These are phyloP conservation scores for Marasmius fiardii DNA, from an alignment of 1,284 basidiomycete genomes.

Conservation along the genomic window DNA sequence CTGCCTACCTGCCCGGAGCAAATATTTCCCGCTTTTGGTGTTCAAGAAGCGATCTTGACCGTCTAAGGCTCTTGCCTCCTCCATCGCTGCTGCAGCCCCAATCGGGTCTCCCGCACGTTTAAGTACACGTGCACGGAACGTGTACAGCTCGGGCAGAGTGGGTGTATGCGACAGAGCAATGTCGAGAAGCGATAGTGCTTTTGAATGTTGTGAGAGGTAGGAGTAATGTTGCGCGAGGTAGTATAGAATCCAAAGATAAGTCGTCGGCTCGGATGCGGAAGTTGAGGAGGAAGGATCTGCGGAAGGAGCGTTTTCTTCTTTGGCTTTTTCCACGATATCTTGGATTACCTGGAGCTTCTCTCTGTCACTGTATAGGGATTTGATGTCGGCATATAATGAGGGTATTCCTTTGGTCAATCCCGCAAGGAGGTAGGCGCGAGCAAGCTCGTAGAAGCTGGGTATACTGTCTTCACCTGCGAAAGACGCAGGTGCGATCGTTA, in stretches of 20 bases:
- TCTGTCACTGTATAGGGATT: conserved; percentile 72
- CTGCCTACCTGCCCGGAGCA: conserved; percentile 76
- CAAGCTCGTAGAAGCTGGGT: conserved; percentile 58
- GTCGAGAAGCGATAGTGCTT: conserved; percentile 69
- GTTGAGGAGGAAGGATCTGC: conserved; percentile 24
- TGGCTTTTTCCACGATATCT: conserved; percentile 62
- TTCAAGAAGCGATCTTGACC: conserved; percentile 97
- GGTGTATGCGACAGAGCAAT: conserved; percentile 82
- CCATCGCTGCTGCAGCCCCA: conserved; percentile 75
- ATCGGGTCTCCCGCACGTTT: conserved; percentile 85
- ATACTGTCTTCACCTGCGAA: conserved; percentile 35
- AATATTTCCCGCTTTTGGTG: conserved; percentile 92
- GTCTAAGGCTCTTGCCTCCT: conserved; percentile 85
- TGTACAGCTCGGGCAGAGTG: conserved; percentile 89
- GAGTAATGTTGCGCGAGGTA: conserved; percentile 93
- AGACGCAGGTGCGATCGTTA: conserved; percentile 49
- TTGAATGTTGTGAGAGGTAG: conserved; percentile 48
- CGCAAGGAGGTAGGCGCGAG: conserved; percentile 66
- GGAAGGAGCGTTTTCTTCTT: conserved; percentile 29
- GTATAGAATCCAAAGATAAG: conserved; percentile 94
- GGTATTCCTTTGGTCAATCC: conserved; percentile 88
- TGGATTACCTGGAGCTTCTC: conserved; percentile 71
- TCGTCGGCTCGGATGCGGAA: conserved; percentile 70
- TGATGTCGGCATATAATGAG: conserved; percentile 92
- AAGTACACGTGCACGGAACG: conserved; percentile 80